A percentile compares a stretch with the other conserved stretches of the same genome.
Conservation (phyloP, 345 rosid genomes). For the Gossypium ekmanianum region DNA sequence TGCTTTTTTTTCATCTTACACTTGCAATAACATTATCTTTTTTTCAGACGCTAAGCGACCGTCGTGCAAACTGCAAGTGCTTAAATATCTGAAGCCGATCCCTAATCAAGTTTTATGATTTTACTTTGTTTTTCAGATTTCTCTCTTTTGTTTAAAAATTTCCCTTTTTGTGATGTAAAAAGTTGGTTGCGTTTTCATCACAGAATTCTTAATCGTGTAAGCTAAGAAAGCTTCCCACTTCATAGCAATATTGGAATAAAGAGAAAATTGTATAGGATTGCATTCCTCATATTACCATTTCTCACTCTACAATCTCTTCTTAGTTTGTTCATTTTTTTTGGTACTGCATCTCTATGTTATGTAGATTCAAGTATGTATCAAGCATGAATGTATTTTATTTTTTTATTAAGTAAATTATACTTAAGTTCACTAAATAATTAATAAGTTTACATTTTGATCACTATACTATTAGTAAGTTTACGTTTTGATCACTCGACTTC, state of each 20-base stretch:
- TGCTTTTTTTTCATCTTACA: not conserved
- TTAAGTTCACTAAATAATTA: too few relatives aligned
- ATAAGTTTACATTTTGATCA: too few relatives aligned
- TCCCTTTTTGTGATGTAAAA: not conserved
- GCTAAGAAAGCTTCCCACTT: conserved; percentile 18
- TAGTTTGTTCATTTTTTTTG: too few relatives aligned
- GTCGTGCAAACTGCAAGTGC: conserved; percentile 63
- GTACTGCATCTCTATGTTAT: not conserved
- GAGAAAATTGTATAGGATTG: conserved; percentile 23
- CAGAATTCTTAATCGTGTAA: conserved; percentile 17
- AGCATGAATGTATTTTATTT: too few relatives aligned
- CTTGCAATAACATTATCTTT: not conserved
- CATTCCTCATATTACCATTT: not conserved
- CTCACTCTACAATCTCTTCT: not conserved
- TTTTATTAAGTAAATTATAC: too few relatives aligned
- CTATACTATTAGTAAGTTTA: too few relatives aligned
- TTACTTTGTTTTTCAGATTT: not conserved
- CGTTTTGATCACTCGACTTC: too few relatives aligned
- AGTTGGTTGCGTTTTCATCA: conserved; percentile 12
- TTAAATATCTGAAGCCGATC: conserved; percentile 30
- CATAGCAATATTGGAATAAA: conserved; percentile 20
- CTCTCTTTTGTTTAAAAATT: too few relatives aligned
- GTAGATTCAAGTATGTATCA: too few relatives aligned
- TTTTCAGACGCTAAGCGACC: conserved; percentile 49
- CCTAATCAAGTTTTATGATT: not conserved